Conservation (phyloP, 345 rosid species). For the Eucalyptus virginea region DNA sequence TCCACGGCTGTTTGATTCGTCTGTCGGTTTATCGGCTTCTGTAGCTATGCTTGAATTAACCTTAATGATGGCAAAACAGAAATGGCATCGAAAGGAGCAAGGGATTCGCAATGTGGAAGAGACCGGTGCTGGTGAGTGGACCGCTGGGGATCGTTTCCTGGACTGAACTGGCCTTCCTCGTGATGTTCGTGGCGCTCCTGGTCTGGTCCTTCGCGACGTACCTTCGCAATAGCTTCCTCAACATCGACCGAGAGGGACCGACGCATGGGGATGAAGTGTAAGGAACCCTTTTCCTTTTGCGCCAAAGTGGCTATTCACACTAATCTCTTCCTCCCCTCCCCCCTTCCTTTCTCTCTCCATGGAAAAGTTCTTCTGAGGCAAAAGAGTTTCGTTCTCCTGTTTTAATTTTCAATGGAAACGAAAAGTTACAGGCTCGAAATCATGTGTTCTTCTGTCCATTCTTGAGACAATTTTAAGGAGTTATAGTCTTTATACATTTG, state of each 20-base stretch:
- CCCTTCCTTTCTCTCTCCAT: not conserved
- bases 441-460: not conserved
- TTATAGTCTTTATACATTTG: not conserved
- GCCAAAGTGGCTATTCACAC: not conserved
- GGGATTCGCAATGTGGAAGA: conserved; percentile 11
- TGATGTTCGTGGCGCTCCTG: conserved; percentile 60
- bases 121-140: conserved; percentile 63
- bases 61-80: not conserved
- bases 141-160: conserved; percentile 78
- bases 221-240: conserved; percentile 23
- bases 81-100: not conserved
- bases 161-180: conserved; percentile 44
- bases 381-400: not conserved
- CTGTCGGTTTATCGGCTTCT: not conserved
- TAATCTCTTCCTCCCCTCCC: not conserved
- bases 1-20: not conserved
- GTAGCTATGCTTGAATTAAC: not conserved
- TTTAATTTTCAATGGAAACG: not conserved
- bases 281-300: not conserved
- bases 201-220: conserved; percentile 46
- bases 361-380: not conserved
- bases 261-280: conserved; percentile 27
- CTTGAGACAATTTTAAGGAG: not conserved
- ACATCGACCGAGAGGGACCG: conserved; percentile 22
- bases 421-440: not conserved